A percentile compares a stretch with the other conserved stretches of the same genome.
These are phyloP conservation scores for Botrytis deweyae DNA, from an alignment of 2,329 filamentous ascomycete species.

Conservation along the genomic window DNA sequence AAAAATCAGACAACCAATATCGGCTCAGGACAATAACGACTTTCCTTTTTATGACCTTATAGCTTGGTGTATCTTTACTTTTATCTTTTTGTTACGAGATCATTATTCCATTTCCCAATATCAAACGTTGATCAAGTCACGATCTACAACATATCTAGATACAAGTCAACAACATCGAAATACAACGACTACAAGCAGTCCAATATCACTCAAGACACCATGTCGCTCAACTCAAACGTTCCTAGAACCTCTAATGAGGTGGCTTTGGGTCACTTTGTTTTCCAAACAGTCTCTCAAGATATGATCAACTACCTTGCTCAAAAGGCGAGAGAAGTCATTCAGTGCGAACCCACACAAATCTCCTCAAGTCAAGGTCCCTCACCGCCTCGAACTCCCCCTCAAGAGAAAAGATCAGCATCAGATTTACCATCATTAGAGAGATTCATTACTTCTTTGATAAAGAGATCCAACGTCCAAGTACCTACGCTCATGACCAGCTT, in stretches of 20 bases:
- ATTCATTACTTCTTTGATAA: conserved; percentile 89
- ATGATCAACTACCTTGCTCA: conserved; percentile 78
- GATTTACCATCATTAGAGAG: conserved; percentile 76
- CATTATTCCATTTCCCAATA: conserved; percentile 1
- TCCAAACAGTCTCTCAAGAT: conserved; percentile 67
- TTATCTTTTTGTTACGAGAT: conserved; percentile 7
- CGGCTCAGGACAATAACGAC: conserved; percentile 12
- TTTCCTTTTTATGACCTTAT: conserved; percentile 13
- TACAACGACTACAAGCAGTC: neutral
- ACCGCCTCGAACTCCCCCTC: conserved; percentile 53
- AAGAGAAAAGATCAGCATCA: conserved; percentile 33
- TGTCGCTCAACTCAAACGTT: conserved; percentile 23
- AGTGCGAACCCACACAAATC: conserved; percentile 63
- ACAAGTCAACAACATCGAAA: conserved; percentile 12
- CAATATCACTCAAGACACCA: neutral
- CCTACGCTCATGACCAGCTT: conserved; percentile 96
- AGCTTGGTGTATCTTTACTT: conserved; percentile 23
- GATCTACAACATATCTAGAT: conserved; percentile 12
- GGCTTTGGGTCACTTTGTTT: conserved; percentile 79
- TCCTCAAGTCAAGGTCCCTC: conserved; percentile 35
- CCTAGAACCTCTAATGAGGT: conserved; percentile 55
- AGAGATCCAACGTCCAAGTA: conserved; percentile 93
- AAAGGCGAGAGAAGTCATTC: conserved; percentile 75
- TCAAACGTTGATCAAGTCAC: conserved; percentile 11
- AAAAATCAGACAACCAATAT: neutral